Percentiles rank a stretch among this genome's conserved stretches.
Conservation (phyloP, 805 yeast species). For the Candida andamanensis region DNA sequence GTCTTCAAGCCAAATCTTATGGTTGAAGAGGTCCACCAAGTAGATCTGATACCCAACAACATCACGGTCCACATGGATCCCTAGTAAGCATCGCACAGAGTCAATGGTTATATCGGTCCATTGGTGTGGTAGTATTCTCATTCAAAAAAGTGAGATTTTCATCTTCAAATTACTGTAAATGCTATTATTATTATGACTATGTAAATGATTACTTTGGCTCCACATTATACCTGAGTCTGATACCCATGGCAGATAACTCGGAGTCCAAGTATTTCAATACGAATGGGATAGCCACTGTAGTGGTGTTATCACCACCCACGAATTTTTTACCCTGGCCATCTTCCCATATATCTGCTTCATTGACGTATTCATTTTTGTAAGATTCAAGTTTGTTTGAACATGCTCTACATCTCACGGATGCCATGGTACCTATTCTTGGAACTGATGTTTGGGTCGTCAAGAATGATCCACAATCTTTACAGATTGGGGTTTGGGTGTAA, state of each 20-base stretch:
- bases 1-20: constrained; percentile 1
- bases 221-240: constrained; percentile 84
- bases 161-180: too few relatives aligned
- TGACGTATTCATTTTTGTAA: constrained; percentile 45
- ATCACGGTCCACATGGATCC: constrained; percentile 1
- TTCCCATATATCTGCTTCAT: constrained; percentile 85
- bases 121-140: constrained; percentile 2
- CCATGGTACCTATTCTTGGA: constrained; percentile 79
- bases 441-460: constrained; percentile 86
- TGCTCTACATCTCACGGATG: constrained; percentile 82
- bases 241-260: constrained; percentile 97
- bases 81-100: constrained; percentile 3
- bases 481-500: constrained; percentile 84
- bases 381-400: constrained; percentile 74
- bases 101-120: too few relatives aligned
- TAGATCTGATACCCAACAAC: neutral
- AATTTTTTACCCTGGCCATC: constrained; percentile 92
- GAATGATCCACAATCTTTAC: constrained; percentile 91
- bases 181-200: constrained; percentile 5
- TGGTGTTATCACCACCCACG: constrained; percentile 89
- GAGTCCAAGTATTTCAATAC: constrained; percentile 93
- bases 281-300: constrained; percentile 94
- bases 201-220: constrained; percentile 38
- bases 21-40: neutral
- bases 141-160: neutral